A percentile compares a stretch with the other conserved stretches of the same genome.
phyloP scores from a whole-genome alignment of 345 rosid genomes.

The Theobroma cacao region DNA sequence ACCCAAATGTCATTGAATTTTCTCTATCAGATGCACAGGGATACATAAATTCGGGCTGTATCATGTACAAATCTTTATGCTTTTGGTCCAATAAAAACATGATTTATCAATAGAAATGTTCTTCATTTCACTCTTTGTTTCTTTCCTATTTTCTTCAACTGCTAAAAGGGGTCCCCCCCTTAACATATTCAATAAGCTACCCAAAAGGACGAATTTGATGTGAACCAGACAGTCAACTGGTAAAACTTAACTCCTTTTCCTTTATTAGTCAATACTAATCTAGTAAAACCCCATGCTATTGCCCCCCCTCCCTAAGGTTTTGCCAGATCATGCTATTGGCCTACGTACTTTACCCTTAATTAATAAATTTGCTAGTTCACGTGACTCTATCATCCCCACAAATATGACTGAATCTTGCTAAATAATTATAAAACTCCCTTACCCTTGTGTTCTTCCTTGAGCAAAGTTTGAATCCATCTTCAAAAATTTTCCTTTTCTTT shows the following conservation, averaged over 20 bases:
- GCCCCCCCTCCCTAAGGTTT: neutral
- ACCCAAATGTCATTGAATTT: no score
- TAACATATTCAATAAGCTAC: neutral
- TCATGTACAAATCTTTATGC: no score
- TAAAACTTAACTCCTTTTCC: neutral
- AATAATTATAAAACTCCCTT: neutral
- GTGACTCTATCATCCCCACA: neutral
- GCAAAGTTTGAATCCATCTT: no score
- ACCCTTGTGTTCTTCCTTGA: neutral
- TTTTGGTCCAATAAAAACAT: no score
- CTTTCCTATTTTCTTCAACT: neutral
- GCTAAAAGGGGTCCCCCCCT: neutral
- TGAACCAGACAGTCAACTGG: neutral
- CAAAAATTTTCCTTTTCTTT: no score
- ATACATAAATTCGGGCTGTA: no score
- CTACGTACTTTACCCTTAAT: neutral
- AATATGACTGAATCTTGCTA: neutral
- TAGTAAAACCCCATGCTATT: neutral
- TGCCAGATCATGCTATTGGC: neutral
- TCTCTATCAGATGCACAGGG: no score
- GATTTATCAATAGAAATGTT: no score
- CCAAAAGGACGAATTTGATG: neutral
- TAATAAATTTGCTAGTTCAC: neutral
- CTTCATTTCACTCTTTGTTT: neutral
- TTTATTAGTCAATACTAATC: neutral